Evolutionary conservation across 2,329 filamentous ascomycete genomes (phyloP), one percentile per base, ranked within the genome.

Genomic region (Talaromyces islandicus): DNA sequence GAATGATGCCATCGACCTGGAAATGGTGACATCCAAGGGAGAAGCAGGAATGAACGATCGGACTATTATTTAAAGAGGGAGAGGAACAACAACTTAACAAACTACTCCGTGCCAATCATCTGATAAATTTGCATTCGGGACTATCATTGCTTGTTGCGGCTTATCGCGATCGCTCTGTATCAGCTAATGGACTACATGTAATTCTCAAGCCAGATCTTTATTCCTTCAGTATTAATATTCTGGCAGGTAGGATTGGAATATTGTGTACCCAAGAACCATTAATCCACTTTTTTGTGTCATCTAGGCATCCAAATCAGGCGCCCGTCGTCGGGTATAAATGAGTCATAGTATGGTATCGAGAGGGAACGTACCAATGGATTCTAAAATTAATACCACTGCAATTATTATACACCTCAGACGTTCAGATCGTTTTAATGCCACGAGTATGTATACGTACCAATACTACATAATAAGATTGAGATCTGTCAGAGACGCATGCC

Each of bases 1-100:
- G 43, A 53, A 64, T 64, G 63, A 59, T 63, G 62, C 56, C 61
- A 64, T 64, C 43, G 35, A 55, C 43, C 27, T 14, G 41, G 24
- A 25, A 57, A 63, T 64, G 60, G 55, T 60, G 60, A 58, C 38
- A 64, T 60, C 10, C 7, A 46, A 46, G 43, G 43, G 58, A 24
- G 52, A 43, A 25, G 19, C 19, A 29, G n/a, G 48, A 52, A 52
- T 17, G 24, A 27, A 27, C 14, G 21, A 19, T 52, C 48, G 25
- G 12, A 29, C 17, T 10, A 12, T 4, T 27, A 17, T 52, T n/a
- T 29, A 17, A 21, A 52, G 14, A 52, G 12, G 12, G 14, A 19
- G 12, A n/a, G 7, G 24, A 24, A 24, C n/a, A 46, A 46, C n/a
- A n/a, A n/a, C n/a, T n/a, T n/a, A n/a, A n/a, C n/a, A n/a, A n/a